phyloP scores from a whole-genome alignment of 495 filamentous ascomycete genomes.

The Lophiostoma macrostomum region DNA sequence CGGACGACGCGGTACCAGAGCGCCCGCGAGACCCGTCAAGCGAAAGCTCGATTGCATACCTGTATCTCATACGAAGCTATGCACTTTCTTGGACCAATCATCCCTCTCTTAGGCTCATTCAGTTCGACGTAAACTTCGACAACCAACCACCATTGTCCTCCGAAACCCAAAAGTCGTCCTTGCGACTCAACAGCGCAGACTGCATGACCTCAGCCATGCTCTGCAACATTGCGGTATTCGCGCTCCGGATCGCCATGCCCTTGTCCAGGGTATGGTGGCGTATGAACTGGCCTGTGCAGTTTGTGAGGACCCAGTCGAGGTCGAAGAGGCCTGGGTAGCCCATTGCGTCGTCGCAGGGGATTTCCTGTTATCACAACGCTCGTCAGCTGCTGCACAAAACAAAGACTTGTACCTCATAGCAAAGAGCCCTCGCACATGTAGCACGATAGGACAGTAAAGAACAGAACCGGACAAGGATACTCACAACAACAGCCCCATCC shows the following conservation, averaged over 20 bases:
- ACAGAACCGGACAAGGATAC: background rate
- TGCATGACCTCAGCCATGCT: constrained; percentile 7
- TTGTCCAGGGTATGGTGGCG: constrained; percentile 14
- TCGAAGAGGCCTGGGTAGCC: constrained; percentile 3
- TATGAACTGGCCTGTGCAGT: constrained; percentile 8
- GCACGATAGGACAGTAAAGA: background rate
- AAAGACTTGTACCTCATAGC: too few relatives aligned
- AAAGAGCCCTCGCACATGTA: too few relatives aligned
- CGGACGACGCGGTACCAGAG: too few relatives aligned
- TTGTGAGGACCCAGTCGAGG: background rate
- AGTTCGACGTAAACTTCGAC: too few relatives aligned
- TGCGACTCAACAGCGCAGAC: background rate
- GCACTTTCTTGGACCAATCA: too few relatives aligned
- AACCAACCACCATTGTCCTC: too few relatives aligned
- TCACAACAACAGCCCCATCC: constrained; percentile 11
- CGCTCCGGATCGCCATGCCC: background rate
- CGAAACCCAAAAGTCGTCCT: background rate
- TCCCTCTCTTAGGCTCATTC: too few relatives aligned
- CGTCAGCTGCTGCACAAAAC: too few relatives aligned
- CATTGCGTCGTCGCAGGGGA: constrained; percentile 21
- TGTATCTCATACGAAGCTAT: too few relatives aligned
- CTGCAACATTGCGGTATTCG: constrained; percentile 5
- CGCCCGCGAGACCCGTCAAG: too few relatives aligned
- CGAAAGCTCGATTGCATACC: too few relatives aligned
- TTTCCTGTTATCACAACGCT: background rate